Base-by-base conservation (phyloP, 805 yeast genomes). In the Lipomyces yamadae region DNA sequence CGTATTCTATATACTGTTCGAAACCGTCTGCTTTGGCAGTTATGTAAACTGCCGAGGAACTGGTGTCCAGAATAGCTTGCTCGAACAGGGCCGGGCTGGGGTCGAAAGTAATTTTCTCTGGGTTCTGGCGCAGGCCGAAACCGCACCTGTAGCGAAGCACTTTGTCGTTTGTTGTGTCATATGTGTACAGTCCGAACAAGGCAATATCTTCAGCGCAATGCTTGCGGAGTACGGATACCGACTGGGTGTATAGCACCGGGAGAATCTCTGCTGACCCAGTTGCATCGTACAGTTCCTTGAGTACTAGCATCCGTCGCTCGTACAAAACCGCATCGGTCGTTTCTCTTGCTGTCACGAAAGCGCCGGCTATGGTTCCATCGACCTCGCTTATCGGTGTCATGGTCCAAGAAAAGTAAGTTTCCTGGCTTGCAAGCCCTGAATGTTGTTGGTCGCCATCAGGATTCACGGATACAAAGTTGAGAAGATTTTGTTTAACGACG, bases 271-370 rank as follows among this genome's bases (percentile, higher is more conserved):
- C 68, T 1, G 63, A 30, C 24, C 64, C 67, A 7, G 68, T 69
- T 53, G 70, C 68, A 33, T 64, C 69, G 63, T 64, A 64, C 13
- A 69, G 37, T 24, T 69, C 72, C 52, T 60, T 56, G 15, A 69
- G 58, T 13, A 60, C 67, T 24, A 39, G 66, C 56, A 68, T 63
- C 24, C 71, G 61, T 6, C 72, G 72, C 34, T 64, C 72, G 54
- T 64, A 56, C 45, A 70, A 59, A 34, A 75, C 61, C n/a, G 70
- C 73, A 37, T 70, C 71, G 74, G 80, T 78, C 32, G 73, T 74
- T 48, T 66, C 66, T 15, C 59, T 35, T 10, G 76, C 72, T 1
- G 72, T 60, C 15, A 62, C 69, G 45, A 72, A 66, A 24, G 69
- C 58, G 34, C 74, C 72, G 58, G 73, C 74, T 1, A 74, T 69